phyloP scores from a whole-genome alignment of 2,329 filamentous ascomycete species.

The Diaporthe aspalathi region DNA sequence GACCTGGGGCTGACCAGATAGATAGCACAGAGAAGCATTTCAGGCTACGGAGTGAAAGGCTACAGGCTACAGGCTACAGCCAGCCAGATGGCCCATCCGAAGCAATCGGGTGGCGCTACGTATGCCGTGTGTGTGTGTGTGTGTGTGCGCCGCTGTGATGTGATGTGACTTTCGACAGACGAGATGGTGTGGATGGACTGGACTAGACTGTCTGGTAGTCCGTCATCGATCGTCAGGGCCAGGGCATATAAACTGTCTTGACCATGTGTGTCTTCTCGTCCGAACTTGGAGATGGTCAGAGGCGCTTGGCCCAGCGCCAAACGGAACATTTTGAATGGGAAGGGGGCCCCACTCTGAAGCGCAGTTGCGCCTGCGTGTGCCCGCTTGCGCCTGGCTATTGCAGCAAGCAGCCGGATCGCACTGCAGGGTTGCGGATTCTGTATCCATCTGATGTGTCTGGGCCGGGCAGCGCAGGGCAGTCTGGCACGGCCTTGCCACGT shows the following conservation, averaged over 20 bases:
- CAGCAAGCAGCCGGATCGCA: slow-evolving; percentile 4
- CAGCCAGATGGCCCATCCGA: neutral
- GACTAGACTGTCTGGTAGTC: neutral
- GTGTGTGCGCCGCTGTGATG: neutral
- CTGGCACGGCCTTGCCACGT: slow-evolving; percentile 10
- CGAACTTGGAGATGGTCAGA: slow-evolving; percentile 30
- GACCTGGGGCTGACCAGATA: neutral
- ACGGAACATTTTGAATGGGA: slow-evolving; percentile 31
- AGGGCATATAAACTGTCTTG: neutral
- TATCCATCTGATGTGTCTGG: neutral
- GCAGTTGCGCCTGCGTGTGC: no score
- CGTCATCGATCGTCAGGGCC: slow-evolving; percentile 18
- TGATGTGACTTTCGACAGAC: neutral
- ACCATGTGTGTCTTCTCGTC: slow-evolving; percentile 1
- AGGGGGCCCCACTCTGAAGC: slow-evolving; percentile 22
- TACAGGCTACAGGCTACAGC: no score
- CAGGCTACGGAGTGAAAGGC: no score
- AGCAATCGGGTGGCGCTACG: slow-evolving; percentile 6
- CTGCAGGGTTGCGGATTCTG: slow-evolving; percentile 17
- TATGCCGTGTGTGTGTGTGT: neutral
- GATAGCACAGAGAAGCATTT: neutral
- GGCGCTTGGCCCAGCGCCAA: slow-evolving; percentile 29
- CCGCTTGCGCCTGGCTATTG: slow-evolving; percentile 17
- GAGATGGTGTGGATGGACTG: neutral
- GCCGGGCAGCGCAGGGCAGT: no score